phyloP scores from a whole-genome alignment of 352 stramenopile species.

The Phytophthora brassicae region DNA sequence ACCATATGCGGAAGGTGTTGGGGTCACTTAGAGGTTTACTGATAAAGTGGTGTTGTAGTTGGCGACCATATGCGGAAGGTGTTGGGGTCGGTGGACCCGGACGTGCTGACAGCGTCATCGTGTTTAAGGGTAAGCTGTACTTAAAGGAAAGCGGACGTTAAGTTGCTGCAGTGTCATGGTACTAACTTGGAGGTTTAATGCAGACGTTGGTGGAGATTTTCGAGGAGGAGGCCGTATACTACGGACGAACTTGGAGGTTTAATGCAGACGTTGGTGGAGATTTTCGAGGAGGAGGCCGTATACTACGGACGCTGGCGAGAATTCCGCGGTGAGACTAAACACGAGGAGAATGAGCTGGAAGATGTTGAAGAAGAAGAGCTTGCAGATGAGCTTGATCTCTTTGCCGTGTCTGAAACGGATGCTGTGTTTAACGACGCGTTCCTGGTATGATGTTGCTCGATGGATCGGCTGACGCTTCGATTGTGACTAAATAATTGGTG shows the following conservation, averaged over 20 bases:
- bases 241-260: slow-evolving; percentile 37
- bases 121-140: slow-evolving; percentile 45
- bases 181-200: slow-evolving; percentile 3
- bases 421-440: slow-evolving; percentile 76
- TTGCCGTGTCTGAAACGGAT: slow-evolving; percentile 78
- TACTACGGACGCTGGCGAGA: slow-evolving; percentile 88
- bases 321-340: slow-evolving; percentile 79
- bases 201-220: slow-evolving; percentile 80
- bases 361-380: slow-evolving; percentile 81
- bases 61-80: slow-evolving; percentile 51
- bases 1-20: slow-evolving; percentile 51
- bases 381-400: slow-evolving; percentile 83
- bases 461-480: neutral
- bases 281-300: slow-evolving; percentile 75
- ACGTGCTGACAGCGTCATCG: slow-evolving; percentile 46
- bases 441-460: slow-evolving; percentile 35
- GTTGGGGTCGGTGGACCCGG: slow-evolving; percentile 42
- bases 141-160: neutral
- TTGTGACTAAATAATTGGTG: neutral
- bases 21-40: slow-evolving; percentile 6
- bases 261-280: slow-evolving; percentile 64
- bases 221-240: slow-evolving; percentile 76
- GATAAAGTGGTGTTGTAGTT: slow-evolving; percentile 32
- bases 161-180: no score
- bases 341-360: slow-evolving; percentile 77